Evolutionary conservation across 2,329 filamentous ascomycete genomes (phyloP), one percentile per base, ranked within the genome.

Genomic region (Penicillium frequentans): DNA sequence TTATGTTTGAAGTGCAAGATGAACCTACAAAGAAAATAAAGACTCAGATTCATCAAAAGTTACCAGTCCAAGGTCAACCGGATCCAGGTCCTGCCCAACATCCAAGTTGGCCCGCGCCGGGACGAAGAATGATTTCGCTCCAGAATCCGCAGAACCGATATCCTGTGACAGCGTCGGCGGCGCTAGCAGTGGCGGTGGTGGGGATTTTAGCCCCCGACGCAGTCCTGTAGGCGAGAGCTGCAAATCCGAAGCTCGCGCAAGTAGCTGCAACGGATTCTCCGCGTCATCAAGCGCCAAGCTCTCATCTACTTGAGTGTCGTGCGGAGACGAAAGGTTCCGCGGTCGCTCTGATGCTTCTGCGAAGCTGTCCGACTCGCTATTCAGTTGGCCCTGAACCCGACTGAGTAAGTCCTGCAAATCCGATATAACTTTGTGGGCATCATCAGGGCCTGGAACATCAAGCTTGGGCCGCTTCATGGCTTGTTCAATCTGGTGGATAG

Each of bases 401-500:
- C 73, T 73, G 3, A 86, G 75, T 14, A 86, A 74, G 48, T 77
- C 78, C 55, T 83, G 79, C 27, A 86, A 67, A 57, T 78, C 77
- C 8, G 72, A 64, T 11, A 73, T 69, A 10, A 71, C 71, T 29
- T 75, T 78, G 49, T 77, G 73, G 14, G 80, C 75, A 45, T 76
- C 74, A 58, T 75, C 74, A 26, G 77, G 70, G 8, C 75, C 72
- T 43, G 73, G 71, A 4, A 77, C 66, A 46, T 79, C 77, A 51
- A 80, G 70, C 53, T 79, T 78, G 24, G 84, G 81, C 49, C 85
- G 77, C 67, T 84, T 81, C 54, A 88, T 77, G 13, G 87, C 89
- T 70, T 90, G 86, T 67, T 90, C 87, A 58, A 91, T 87, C 68
- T 90, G 88, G 66, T 85, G 86, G 21, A 91, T 82, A 3, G 88